These are phyloP conservation scores for Daldinia eschscholtzii DNA, from an alignment of 2,329 filamentous ascomycete species.

Conservation along the genomic window DNA sequence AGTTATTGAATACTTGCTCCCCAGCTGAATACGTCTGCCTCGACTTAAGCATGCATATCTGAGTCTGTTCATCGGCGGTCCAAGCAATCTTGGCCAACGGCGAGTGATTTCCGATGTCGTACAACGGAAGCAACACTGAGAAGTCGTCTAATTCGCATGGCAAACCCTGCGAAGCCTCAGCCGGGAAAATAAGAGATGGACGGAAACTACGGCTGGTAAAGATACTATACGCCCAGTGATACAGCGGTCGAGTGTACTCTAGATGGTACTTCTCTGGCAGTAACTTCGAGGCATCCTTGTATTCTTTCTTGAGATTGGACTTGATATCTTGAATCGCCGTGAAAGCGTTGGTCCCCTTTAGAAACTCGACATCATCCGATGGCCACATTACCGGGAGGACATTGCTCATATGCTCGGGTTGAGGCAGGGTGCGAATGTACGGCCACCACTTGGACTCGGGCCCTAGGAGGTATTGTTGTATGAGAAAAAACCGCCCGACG, in stretches of 20 bases:
- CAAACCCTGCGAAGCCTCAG: conserved; percentile 50
- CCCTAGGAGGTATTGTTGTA: conserved; percentile 74
- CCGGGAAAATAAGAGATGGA: conserved; percentile 67
- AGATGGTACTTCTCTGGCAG: conserved; percentile 53
- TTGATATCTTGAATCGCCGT: conserved; percentile 58
- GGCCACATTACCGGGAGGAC: conserved; percentile 76
- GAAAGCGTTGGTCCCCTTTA: conserved; percentile 55
- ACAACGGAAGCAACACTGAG: conserved; percentile 76
- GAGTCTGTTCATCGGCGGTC: conserved; percentile 61
- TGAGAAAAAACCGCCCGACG: conserved; percentile 74
- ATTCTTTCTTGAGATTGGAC: conserved; percentile 61
- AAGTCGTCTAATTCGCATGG: conserved; percentile 68
- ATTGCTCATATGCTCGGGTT: conserved; percentile 63
- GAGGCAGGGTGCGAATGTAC: conserved; percentile 75
- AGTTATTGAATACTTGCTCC: conserved; percentile 70
- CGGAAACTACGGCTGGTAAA: conserved; percentile 76
- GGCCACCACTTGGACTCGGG: conserved; percentile 73
- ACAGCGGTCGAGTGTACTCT: conserved; percentile 63
- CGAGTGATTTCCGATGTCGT: conserved; percentile 80
- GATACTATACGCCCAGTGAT: conserved; percentile 74
- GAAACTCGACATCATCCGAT: conserved; percentile 68
- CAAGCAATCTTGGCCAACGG: conserved; percentile 68
- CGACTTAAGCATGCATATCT: conserved; percentile 59
- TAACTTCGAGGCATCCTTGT: conserved; percentile 57
- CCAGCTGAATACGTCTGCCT: conserved; percentile 62